Conservation (phyloP, 495 filamentous ascomycete species). For the Hypoxylon fuscum region DNA sequence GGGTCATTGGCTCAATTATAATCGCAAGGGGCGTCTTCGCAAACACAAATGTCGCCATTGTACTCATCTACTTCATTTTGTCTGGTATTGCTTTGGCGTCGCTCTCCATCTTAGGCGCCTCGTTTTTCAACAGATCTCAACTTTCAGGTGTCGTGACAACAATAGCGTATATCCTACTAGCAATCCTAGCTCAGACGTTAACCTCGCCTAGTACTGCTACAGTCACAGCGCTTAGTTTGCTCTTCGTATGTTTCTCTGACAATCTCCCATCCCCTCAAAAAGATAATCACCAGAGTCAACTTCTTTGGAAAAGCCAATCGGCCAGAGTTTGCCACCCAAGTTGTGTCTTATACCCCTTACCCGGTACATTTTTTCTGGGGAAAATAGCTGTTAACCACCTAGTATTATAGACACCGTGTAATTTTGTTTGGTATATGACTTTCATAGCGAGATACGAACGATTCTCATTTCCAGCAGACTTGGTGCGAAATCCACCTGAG, state of each 20-base stretch:
- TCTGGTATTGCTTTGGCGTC: slow-evolving; percentile 71
- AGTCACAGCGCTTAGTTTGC: slow-evolving; percentile 68
- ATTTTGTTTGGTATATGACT: slow-evolving; percentile 76
- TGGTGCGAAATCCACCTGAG: slow-evolving; percentile 64
- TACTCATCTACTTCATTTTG: slow-evolving; percentile 71
- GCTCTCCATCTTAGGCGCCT: slow-evolving; percentile 73
- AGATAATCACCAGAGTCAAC: neutral
- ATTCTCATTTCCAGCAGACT: slow-evolving; percentile 61
- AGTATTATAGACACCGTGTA: slow-evolving; percentile 66
- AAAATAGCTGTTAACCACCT: slow-evolving; percentile 3
- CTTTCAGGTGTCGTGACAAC: slow-evolving; percentile 75
- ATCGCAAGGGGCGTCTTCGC: slow-evolving; percentile 69
- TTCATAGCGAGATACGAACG: slow-evolving; percentile 73
- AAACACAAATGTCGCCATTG: slow-evolving; percentile 64
- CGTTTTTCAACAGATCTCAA: slow-evolving; percentile 81
- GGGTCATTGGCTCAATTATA: slow-evolving; percentile 73
- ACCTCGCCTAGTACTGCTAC: slow-evolving; percentile 63
- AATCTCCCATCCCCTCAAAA: neutral
- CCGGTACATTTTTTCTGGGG: neutral
- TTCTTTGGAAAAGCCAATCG: neutral
- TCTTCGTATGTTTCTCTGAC: slow-evolving; percentile 59
- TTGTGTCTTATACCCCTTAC: neutral
- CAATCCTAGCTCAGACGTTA: slow-evolving; percentile 73
- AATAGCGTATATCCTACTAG: slow-evolving; percentile 71
- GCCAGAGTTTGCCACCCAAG: neutral